Conservation (phyloP, 1,139 yeast species). For the Scheffersomyces insectosa region DNA sequence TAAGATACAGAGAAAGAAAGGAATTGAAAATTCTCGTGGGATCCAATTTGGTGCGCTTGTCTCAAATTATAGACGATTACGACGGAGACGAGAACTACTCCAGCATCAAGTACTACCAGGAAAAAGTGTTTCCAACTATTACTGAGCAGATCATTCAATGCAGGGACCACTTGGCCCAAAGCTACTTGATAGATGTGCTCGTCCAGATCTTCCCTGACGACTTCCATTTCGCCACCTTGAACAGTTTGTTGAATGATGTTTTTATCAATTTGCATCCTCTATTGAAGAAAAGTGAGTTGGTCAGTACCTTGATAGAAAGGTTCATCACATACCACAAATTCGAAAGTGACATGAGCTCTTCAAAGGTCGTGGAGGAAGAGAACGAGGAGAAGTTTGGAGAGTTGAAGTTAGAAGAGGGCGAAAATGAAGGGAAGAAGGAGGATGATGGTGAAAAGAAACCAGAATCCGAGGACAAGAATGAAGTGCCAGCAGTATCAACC, state of each 20-base stretch:
- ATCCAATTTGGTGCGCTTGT: constrained; percentile 82
- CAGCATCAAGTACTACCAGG: constrained; percentile 52
- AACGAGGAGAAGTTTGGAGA: constrained; percentile 1
- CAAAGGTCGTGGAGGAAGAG: constrained; percentile 3
- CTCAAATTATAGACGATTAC: constrained; percentile 78
- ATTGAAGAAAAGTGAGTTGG: constrained; percentile 65
- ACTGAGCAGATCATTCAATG: constrained; percentile 93
- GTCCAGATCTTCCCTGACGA: constrained; percentile 95
- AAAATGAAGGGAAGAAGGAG: constrained; percentile 4
- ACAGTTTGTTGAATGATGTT: constrained; percentile 63
- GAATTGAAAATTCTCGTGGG: constrained; percentile 93
- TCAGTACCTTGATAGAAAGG: constrained; percentile 71
- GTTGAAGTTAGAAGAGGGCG: background rate
- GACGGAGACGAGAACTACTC: constrained; percentile 37
- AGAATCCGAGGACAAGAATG: too few species aligned
- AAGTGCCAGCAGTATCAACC: background rate
- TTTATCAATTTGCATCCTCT: constrained; percentile 65
- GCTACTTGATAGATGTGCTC: constrained; percentile 82
- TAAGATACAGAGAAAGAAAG: constrained; percentile 76
- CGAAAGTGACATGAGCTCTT: constrained; percentile 23
- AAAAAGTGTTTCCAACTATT: constrained; percentile 70
- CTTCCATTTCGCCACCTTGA: constrained; percentile 78
- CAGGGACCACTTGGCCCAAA: constrained; percentile 88
- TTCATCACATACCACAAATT: constrained; percentile 58
- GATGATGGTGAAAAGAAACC: constrained; percentile 2